Conservation (phyloP, 129 eudicot genomes). For the Heracleum sosnowskyi region DNA sequence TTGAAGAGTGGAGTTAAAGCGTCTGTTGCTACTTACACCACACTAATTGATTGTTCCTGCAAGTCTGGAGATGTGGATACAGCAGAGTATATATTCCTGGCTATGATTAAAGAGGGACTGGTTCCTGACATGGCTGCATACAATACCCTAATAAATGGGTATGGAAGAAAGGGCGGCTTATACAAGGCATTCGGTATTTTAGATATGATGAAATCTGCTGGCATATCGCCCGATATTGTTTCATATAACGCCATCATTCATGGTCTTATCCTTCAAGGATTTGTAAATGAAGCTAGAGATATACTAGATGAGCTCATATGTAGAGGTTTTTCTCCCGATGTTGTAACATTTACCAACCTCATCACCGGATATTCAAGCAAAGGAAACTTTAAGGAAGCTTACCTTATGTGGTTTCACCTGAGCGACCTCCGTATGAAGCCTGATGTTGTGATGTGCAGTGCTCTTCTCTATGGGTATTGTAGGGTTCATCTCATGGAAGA, state of each 20-base stretch:
- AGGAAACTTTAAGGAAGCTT: constrained; percentile 29
- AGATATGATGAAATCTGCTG: constrained; percentile 21
- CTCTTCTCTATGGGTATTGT: constrained; percentile 32
- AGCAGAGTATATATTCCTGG: constrained; percentile 19
- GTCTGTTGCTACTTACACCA: constrained; percentile 25
- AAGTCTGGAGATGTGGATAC: constrained; percentile 19
- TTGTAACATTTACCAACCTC: constrained; percentile 25
- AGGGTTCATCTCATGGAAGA: constrained; percentile 24
- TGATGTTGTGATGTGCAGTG: constrained; percentile 34
- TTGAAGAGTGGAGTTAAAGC: constrained; percentile 25
- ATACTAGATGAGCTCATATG: constrained; percentile 25
- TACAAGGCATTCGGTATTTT: constrained; percentile 26
- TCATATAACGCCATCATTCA: constrained; percentile 28
- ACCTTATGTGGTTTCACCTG: constrained; percentile 26
- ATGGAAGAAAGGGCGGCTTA: constrained; percentile 20
- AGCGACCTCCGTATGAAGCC: constrained; percentile 16
- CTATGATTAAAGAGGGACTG: constrained; percentile 17
- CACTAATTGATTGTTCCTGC: constrained; percentile 21
- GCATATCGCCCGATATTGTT: constrained; percentile 20
- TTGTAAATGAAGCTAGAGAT: constrained; percentile 21
- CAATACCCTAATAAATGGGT: constrained; percentile 28
- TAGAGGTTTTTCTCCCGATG: constrained; percentile 35
- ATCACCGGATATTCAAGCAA: constrained; percentile 22
- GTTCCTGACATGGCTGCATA: constrained; percentile 19
- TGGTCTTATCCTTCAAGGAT: constrained; percentile 22